Percentiles rank a stretch among this genome's conserved stretches.
phyloP scores from a whole-genome alignment of 352 stramenopile species.

The Pelagophyceae sp. region DNA sequence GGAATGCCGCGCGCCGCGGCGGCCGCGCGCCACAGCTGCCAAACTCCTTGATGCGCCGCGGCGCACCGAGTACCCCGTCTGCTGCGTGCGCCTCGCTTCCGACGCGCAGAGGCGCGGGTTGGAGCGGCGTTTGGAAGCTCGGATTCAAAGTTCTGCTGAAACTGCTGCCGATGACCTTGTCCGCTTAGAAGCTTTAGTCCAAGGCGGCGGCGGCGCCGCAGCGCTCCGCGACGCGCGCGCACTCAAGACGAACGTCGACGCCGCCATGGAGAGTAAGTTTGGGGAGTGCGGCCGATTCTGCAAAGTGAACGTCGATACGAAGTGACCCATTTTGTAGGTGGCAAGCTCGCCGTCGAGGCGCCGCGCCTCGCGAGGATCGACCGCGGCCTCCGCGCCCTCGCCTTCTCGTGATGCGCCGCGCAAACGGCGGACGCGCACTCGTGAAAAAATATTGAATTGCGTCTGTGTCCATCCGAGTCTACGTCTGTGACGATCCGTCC shows the following conservation, averaged over 20 bases:
- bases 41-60: neutral
- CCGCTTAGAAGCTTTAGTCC: neutral
- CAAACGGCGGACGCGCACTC: too few species aligned
- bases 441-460: too few species aligned
- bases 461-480: too few species aligned
- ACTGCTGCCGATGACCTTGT: neutral
- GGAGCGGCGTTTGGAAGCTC: too few species aligned
- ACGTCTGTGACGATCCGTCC: too few species aligned
- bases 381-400: neutral
- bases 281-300: too few species aligned
- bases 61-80: neutral
- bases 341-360: neutral
- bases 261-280: neutral
- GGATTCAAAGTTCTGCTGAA: too few species aligned
- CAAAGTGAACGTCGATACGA: too few species aligned
- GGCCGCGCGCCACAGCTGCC: neutral
- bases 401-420: slow-evolving; percentile 14
- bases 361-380: neutral
- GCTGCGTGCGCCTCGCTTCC: neutral
- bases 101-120: neutral
- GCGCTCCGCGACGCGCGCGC: neutral
- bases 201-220: neutral
- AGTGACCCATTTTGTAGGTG: too few species aligned
- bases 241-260: slow-evolving; percentile 6
- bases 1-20: neutral